These are phyloP conservation scores for Pseudovirgaria hyperparasitica DNA, from an alignment of 2,329 filamentous ascomycete species.

Conservation along the genomic window DNA sequence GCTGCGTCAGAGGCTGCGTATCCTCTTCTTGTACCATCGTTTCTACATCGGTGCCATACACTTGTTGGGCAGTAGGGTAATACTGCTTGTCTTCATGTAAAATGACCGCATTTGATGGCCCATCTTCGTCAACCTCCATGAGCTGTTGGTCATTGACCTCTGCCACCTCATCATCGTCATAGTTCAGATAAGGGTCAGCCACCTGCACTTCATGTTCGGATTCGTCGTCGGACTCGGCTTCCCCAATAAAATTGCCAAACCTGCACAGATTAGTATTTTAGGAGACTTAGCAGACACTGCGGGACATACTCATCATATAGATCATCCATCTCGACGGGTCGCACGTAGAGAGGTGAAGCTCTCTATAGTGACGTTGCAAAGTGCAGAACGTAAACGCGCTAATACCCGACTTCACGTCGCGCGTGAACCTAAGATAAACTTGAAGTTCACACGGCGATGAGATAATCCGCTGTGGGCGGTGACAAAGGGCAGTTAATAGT, in stretches of 20 bases:
- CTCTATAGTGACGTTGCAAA: conserved; percentile 2
- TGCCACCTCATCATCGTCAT: conserved; percentile 55
- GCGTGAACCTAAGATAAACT: too few species aligned
- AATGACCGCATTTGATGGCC: conserved; percentile 90
- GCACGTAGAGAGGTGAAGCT: conserved; percentile 7
- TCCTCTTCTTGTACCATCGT: conserved; percentile 95
- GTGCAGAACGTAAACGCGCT: too few species aligned
- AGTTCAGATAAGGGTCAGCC: conserved; percentile 67
- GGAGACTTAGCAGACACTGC: conserved; percentile 6
- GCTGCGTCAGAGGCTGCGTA: conserved; percentile 79
- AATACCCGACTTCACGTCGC: too few species aligned
- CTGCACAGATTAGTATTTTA: conserved; percentile 32
- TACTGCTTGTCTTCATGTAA: conserved; percentile 99
- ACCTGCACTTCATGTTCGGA: conserved; percentile 64
- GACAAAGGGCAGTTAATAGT: too few species aligned
- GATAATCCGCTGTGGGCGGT: too few species aligned
- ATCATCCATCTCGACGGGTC: conserved; percentile 68
- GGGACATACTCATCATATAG: conserved; percentile 76
- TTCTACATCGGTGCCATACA: conserved; percentile 90
- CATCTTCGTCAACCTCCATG: conserved; percentile 89
- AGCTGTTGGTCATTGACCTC: conserved; percentile 59
- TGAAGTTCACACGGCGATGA: too few species aligned
- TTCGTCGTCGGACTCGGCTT: conserved; percentile 80
- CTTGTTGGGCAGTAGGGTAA: conserved; percentile 93
- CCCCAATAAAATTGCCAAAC: conserved; percentile 97